Base-by-base conservation (phyloP, 345 rosid species). In the Aquilaria sinensis region DNA sequence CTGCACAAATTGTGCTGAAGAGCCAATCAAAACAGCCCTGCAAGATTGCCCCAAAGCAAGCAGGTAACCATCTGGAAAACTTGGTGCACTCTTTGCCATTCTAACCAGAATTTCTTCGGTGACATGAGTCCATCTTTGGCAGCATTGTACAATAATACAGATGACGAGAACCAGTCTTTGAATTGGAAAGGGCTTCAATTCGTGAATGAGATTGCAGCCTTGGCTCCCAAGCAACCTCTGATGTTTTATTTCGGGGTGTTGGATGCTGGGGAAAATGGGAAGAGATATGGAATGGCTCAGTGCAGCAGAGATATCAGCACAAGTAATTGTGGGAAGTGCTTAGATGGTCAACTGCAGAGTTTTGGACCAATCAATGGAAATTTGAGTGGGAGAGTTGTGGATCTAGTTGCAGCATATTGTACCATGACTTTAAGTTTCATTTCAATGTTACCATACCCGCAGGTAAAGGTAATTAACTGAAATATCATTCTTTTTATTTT, bases 321-420 rank as follows among this genome's bases (percentile, higher is more conserved):
- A 13, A 63, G 45, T 8, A 68, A 71, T 6, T 78, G 76, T 51
- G 31, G 72, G 7, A 66, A 49, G 16, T 78, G 82, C 58, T 56
- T 78, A 66, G 16, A 53, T 51, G 23, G 6, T 34, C 62, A 51
- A n/a, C 37, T 78, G 69, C 31, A 2, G 62, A 66, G 69, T 31
- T 74, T 47, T 48, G 66, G 74, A 67, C 65, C 65, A 2, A 67
- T 48, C 6, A 29, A 68, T 66, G 77, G 74, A 49, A 74, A 63
- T 23, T 63, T 65, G 57, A 78, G 72, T 63, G 82, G 82, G 82
- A 65, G 59, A 69, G 66, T 63, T 65, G 72, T 60, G 79, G 82
- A 31, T 58, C 72, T 32, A 72, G 74, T 58, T 78, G 82, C 65
- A 71, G 77, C 67, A 49, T 74, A 70, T 63, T 67, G 79, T 69